Percentiles rank a stretch among this genome's conserved stretches.
Conservation (phyloP, 2,329 filamentous ascomycete species). For the Pseudogymnoascus pannorum region DNA sequence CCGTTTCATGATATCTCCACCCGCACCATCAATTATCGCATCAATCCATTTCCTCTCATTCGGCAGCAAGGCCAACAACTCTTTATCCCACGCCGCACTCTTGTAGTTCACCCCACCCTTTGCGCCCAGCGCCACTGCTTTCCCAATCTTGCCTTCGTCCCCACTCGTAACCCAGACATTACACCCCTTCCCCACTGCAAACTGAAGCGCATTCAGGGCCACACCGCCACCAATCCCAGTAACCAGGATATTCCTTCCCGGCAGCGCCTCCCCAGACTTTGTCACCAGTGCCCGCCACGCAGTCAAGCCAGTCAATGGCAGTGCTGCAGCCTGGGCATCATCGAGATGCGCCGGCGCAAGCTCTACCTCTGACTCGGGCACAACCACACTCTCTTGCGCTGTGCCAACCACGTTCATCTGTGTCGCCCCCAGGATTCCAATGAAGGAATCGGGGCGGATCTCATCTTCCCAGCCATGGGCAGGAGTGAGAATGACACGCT, state of each 20-base stretch:
- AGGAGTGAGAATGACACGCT: constrained; percentile 72
- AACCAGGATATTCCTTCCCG: constrained; percentile 69
- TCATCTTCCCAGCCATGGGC: constrained; percentile 68
- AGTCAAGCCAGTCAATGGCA: constrained; percentile 80
- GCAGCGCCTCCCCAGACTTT: constrained; percentile 60
- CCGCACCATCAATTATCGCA: constrained; percentile 83
- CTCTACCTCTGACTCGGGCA: constrained; percentile 68
- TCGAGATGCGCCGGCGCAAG: constrained; percentile 65
- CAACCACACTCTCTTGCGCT: constrained; percentile 63
- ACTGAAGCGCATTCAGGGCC: constrained; percentile 72
- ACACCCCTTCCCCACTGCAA: constrained; percentile 62
- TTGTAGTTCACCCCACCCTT: constrained; percentile 78
- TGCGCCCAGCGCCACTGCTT: constrained; percentile 66
- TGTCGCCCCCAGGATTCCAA: constrained; percentile 64
- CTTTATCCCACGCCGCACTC: constrained; percentile 72
- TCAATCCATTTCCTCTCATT: constrained; percentile 64
- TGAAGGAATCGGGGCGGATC: constrained; percentile 65
- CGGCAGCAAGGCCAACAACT: constrained; percentile 56
- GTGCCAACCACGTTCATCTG: constrained; percentile 59
- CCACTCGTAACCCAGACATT: constrained; percentile 40
- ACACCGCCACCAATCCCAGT: constrained; percentile 94
- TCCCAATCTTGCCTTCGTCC: constrained; percentile 60
- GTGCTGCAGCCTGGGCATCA: constrained; percentile 68
- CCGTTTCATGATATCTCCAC: constrained; percentile 62
- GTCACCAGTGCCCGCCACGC: constrained; percentile 79